phyloP scores from a whole-genome alignment of 495 filamentous ascomycete species.

The Oidiodendron maius region DNA sequence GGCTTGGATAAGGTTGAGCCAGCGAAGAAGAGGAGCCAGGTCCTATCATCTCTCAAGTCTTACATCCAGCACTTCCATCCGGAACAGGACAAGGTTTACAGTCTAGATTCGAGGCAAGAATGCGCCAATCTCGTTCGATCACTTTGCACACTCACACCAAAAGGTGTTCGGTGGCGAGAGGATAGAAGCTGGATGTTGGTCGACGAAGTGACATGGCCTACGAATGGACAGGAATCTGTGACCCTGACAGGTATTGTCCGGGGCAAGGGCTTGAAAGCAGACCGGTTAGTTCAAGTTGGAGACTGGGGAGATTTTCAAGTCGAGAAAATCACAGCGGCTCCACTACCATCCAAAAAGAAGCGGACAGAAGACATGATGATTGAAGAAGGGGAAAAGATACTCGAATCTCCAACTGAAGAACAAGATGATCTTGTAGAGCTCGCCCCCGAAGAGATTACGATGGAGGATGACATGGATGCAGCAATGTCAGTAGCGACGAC shows the following conservation, averaged over 20 bases:
- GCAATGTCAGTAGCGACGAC: slow-evolving; percentile 49
- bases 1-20: slow-evolving; percentile 71
- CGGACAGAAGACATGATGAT: slow-evolving; percentile 64
- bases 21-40: slow-evolving; percentile 66
- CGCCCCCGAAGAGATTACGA: slow-evolving; percentile 77
- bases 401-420: slow-evolving; percentile 67
- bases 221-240: slow-evolving; percentile 47
- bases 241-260: slow-evolving; percentile 82
- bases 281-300: slow-evolving; percentile 83
- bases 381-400: slow-evolving; percentile 49
- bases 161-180: slow-evolving; percentile 89
- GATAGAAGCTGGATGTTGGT: slow-evolving; percentile 91
- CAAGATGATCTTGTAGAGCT: slow-evolving; percentile 77
- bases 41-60: slow-evolving; percentile 74
- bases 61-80: slow-evolving; percentile 94
- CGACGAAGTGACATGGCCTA: slow-evolving; percentile 70
- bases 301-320: slow-evolving; percentile 97
- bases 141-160: slow-evolving; percentile 82
- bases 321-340: slow-evolving; percentile 73
- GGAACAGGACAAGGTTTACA: slow-evolving; percentile 78
- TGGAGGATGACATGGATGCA: slow-evolving; percentile 46
- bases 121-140: slow-evolving; percentile 83
- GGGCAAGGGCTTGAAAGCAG: slow-evolving; percentile 80
- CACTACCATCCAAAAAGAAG: slow-evolving; percentile 47
- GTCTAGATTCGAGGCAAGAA: slow-evolving; percentile 79